These are phyloP conservation scores for Micractinium sp. DNA, from an alignment of 139 green algal genomes.

Conservation along the genomic window DNA sequence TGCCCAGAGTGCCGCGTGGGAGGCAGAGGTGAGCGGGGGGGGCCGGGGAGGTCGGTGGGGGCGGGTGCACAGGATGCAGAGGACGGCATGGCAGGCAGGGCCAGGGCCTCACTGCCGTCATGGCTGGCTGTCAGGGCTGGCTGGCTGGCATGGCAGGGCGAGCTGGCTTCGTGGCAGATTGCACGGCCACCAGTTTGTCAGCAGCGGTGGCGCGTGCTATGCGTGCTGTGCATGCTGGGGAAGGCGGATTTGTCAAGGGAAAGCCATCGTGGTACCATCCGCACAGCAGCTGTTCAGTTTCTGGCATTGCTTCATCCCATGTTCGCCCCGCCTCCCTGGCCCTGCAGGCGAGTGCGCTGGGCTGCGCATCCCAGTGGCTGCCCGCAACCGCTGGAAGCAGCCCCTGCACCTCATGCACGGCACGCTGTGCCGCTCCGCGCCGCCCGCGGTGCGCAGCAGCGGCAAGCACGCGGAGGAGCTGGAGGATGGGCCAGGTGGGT, in stretches of 20 bases:
- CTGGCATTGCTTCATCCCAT: not conserved
- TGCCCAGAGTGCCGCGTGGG: slow-evolving; percentile 77
- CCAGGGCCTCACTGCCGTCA: not conserved
- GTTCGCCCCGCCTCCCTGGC: not conserved
- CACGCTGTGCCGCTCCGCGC: slow-evolving; percentile 27
- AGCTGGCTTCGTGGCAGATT: too few relatives aligned
- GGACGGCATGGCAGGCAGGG: not conserved
- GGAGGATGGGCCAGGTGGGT: slow-evolving; percentile 16
- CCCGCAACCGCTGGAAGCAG: slow-evolving; percentile 38
- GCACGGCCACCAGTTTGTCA: too few relatives aligned
- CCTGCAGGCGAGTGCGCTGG: slow-evolving; percentile 56
- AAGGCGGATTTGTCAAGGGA: too few relatives aligned
- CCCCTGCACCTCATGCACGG: slow-evolving; percentile 49
- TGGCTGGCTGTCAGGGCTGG: not conserved
- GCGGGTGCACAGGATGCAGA: not conserved
- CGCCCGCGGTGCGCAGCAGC: slow-evolving; percentile 22
- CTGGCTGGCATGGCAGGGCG: too few relatives aligned
- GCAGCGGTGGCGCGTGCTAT: not conserved
- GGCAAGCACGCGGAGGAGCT: slow-evolving; percentile 45
- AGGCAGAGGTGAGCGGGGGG: slow-evolving; percentile 55
- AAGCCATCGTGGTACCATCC: not conserved
- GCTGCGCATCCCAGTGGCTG: slow-evolving; percentile 55
- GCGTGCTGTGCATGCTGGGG: not conserved
- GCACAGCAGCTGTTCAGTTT: not conserved
- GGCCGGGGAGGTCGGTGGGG: not conserved